A percentile compares a stretch with the other conserved stretches of the same genome.
phyloP scores from a whole-genome alignment of 1,284 basidiomycete genomes.

The Xerocomus cyaneibrunnescens region DNA sequence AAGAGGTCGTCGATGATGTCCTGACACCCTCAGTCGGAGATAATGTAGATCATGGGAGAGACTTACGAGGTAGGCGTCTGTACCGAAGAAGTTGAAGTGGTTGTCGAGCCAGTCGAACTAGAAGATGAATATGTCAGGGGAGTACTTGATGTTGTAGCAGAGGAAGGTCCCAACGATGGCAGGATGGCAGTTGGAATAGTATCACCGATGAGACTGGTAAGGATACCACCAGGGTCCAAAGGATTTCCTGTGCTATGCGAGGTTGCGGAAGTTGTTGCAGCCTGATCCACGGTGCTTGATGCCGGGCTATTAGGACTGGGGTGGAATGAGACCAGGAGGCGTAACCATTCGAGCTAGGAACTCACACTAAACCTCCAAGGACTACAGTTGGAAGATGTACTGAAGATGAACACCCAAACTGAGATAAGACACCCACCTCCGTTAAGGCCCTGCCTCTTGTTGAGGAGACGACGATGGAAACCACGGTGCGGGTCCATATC shows the following conservation, averaged over 20 bases:
- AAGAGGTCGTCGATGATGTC: constrained; percentile 10
- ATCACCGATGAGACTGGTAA: constrained; percentile 23
- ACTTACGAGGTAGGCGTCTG: constrained; percentile 22
- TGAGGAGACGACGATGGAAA: constrained; percentile 21
- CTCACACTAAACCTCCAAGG: constrained; percentile 25
- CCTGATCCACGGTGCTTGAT: background rate
- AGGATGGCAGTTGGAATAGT: constrained; percentile 10
- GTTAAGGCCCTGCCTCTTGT: constrained; percentile 34
- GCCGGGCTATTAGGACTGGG: constrained; percentile 9
- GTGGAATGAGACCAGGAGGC: background rate
- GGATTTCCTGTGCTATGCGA: constrained; percentile 1
- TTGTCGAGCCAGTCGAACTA: constrained; percentile 33
- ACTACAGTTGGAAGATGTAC: constrained; percentile 9
- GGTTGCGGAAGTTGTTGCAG: background rate
- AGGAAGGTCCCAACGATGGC: constrained; percentile 22
- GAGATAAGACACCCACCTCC: constrained; percentile 25
- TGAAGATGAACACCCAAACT: constrained; percentile 1
- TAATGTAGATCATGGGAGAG: background rate
- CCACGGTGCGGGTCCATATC: constrained; percentile 22
- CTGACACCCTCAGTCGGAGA: constrained; percentile 5
- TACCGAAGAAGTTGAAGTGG: constrained; percentile 8
- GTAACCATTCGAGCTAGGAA: background rate
- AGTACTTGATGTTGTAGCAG: constrained; percentile 12
- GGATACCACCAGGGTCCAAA: constrained; percentile 2
- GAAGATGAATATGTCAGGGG: constrained; percentile 22